Base-by-base conservation (phyloP, 2,329 filamentous ascomycete genomes). In the Fusarium xylarioides region DNA sequence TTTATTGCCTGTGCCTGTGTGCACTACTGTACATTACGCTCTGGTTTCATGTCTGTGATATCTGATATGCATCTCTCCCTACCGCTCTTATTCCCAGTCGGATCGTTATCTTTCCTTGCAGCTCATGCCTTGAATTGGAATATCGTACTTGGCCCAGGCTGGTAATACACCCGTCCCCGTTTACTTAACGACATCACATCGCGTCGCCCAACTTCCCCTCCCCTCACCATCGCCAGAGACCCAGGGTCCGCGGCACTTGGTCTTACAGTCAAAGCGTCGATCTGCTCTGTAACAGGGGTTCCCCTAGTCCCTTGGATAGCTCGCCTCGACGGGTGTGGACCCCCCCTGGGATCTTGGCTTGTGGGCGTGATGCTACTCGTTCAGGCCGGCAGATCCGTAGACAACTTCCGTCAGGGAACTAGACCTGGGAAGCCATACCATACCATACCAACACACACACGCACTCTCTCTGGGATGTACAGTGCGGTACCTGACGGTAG, bases 321-420 rank as follows among this genome's bases (percentile, higher is more conserved):
- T 46, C 46, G 42, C 46, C 46, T 71, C 58, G 67, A 60, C 47
- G 57, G 37, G 32, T 47, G 66, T 70, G 68, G 68, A 50, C 63
- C 60, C 42, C 49, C 59, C 47, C 54, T 50, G 47, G 18, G 58
- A 66, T 74, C 75, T 34, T 34, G 47, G 44, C 70, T 69, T 52
- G 26, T 26, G 52, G 57, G 63, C 50, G 44, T 59, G 49, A 47
- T 30, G 16, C 47, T 52, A 52, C 47, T 62, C 43, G 34, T 28
- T 18, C 32, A 73, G 54, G 37, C 74, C 75, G 75, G 75, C 63
- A 71, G 68, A 77, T 68, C 75, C 75, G 75, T 61, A 42, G 64
- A 73, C 71, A 42, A 71, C 74, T 55, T 55, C 66, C 58, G 65
- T 73, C 70, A 72, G 47, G 58, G 19, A 34, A 34, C 26, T 42